phyloP scores from a whole-genome alignment of 768 basidiomycete genomes.

The Guyanaporus albipodus region DNA sequence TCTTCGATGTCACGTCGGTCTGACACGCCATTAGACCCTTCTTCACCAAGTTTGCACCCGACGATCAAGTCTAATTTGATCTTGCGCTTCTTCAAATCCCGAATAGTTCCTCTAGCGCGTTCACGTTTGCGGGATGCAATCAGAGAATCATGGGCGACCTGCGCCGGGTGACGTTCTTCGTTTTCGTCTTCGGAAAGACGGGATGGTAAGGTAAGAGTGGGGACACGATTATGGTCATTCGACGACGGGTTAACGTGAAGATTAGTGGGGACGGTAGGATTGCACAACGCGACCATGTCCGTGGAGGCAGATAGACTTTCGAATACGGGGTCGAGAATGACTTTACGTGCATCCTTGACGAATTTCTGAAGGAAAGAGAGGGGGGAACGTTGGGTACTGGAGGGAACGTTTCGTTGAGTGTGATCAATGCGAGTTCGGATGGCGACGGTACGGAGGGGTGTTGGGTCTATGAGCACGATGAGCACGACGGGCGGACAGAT shows the following conservation, averaged over 20 bases:
- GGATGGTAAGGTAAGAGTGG: constrained; percentile 19
- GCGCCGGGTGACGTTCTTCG: constrained; percentile 10
- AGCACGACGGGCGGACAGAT: constrained; percentile 3
- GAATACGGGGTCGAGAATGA: constrained; percentile 47
- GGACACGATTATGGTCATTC: constrained; percentile 18
- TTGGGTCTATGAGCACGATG: constrained; percentile 43
- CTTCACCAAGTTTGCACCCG: constrained; percentile 27
- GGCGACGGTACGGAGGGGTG: constrained; percentile 48
- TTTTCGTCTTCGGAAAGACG: constrained; percentile 35
- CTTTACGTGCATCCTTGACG: constrained; percentile 48
- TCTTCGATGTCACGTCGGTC: constrained; percentile 56
- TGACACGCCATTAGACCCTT: constrained; percentile 41
- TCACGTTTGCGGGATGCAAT: constrained; percentile 31
- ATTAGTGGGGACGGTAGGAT: constrained; percentile 31
- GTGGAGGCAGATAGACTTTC: constrained; percentile 17
- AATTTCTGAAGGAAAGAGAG: constrained; percentile 56
- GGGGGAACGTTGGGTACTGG: constrained; percentile 38
- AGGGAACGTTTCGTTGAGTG: constrained; percentile 37
- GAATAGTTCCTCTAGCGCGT: constrained; percentile 49
- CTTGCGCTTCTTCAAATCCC: constrained; percentile 53
- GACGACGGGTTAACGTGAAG: constrained; percentile 20
- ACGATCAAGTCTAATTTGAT: constrained; percentile 35
- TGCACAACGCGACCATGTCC: constrained; percentile 16
- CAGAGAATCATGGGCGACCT: constrained; percentile 16
- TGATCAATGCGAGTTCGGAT: constrained; percentile 35